phyloP scores from a whole-genome alignment of 495 filamentous ascomycete genomes.

The Aspergillus saccharolyticus region DNA sequence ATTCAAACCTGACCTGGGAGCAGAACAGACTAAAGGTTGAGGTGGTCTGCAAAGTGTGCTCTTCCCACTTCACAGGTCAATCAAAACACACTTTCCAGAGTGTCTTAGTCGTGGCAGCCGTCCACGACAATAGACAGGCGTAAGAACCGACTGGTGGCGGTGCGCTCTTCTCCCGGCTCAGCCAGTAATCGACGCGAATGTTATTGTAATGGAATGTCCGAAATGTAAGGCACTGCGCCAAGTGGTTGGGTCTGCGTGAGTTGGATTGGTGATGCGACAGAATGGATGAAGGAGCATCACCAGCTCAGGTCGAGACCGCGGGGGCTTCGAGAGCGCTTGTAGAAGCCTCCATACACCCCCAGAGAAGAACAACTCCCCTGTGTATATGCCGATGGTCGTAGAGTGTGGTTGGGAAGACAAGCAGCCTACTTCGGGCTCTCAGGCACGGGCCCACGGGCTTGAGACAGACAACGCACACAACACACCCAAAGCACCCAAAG shows the following conservation, averaged over 20 bases:
- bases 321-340: slow-evolving; percentile 12
- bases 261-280: slow-evolving; percentile 13
- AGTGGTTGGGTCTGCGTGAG: slow-evolving; percentile 12
- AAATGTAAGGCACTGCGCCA: slow-evolving; percentile 11
- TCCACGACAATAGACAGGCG: slow-evolving; percentile 14
- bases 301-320: slow-evolving; percentile 11
- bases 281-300: slow-evolving; percentile 20
- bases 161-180: slow-evolving; percentile 14
- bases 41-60: not conserved
- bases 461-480: slow-evolving; percentile 10
- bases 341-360: slow-evolving; percentile 13
- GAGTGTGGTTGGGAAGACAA: slow-evolving; percentile 5
- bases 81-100: not conserved
- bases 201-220: slow-evolving; percentile 19
- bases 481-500: slow-evolving; percentile 9
- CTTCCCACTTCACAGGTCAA: not conserved
- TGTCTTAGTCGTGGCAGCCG: slow-evolving; percentile 8
- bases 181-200: slow-evolving; percentile 11
- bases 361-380: not conserved
- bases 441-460: slow-evolving; percentile 17
- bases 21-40: not conserved
- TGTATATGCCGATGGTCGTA: not conserved
- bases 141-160: slow-evolving; percentile 7
- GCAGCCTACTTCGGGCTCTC: slow-evolving; percentile 14
- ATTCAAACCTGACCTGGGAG: not conserved